Conservation (phyloP, 352 stramenopile species). For the Aphanomyces euteiches region DNA sequence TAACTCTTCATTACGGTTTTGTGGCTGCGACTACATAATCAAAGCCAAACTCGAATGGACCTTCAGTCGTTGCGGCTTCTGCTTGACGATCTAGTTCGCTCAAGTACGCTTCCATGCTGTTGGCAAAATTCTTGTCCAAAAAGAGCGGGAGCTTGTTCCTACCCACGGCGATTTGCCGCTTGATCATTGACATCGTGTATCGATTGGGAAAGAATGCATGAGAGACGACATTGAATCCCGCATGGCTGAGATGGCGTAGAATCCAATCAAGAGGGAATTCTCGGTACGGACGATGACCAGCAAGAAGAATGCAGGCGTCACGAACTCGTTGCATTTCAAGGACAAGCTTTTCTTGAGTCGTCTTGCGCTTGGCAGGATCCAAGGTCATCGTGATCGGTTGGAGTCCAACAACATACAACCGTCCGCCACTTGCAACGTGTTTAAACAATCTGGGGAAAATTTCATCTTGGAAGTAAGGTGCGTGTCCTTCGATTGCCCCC, state of each 20-base stretch:
- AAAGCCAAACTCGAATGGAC: conserved; percentile 64
- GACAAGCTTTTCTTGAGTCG: conserved; percentile 46
- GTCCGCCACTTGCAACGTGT: conserved; percentile 71
- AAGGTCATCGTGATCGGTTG: conserved; percentile 73
- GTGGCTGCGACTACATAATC: conserved; percentile 85
- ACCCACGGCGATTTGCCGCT: conserved; percentile 86
- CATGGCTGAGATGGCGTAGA: conserved; percentile 60
- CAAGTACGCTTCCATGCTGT: conserved; percentile 44
- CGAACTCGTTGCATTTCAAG: conserved; percentile 69
- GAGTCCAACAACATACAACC: conserved; percentile 87
- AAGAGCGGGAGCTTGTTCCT: conserved; percentile 82
- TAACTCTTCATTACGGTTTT: conserved; percentile 10
- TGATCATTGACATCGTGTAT: conserved; percentile 79
- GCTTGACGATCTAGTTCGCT: conserved; percentile 60
- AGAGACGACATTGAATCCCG: conserved; percentile 49
- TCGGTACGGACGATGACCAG: conserved; percentile 80
- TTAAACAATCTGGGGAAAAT: conserved; percentile 73
- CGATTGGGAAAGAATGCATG: conserved; percentile 78
- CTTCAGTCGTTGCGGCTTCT: conserved; percentile 40
- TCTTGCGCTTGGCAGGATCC: conserved; percentile 29
- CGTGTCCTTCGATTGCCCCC: conserved; percentile 89
- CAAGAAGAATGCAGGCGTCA: conserved; percentile 88
- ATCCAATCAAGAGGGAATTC: conserved; percentile 90
- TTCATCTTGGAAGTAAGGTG: conserved; percentile 86
- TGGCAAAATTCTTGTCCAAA: conserved; percentile 42